Evolutionary conservation across 108 stramenopile species (phyloP).

Genomic region (Nannochloropsis salina): DNA sequence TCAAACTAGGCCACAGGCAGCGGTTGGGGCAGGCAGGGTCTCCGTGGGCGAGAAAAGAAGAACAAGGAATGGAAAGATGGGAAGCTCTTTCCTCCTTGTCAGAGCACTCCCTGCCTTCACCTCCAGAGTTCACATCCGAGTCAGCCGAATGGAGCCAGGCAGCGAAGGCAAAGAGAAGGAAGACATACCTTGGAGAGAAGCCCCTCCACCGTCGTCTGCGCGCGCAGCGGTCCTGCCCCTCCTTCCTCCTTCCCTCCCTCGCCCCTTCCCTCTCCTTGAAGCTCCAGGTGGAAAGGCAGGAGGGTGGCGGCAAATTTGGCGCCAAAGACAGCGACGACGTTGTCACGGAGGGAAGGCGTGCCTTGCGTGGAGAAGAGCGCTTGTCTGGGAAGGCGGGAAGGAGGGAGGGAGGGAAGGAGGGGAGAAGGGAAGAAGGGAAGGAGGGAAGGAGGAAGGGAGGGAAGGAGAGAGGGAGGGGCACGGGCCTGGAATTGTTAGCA

Average conservation of each 20-base stretch:
- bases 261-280: slow-evolving; percentile 6
- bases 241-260: neutral
- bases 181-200: neutral
- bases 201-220: neutral
- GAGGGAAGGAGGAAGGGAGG: neutral
- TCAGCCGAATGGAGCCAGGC: neutral
- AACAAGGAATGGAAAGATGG: too few relatives aligned
- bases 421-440: neutral
- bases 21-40: neutral
- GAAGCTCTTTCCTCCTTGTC: too few relatives aligned
- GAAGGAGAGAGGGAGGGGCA: neutral
- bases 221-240: neutral
- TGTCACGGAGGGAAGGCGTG: slow-evolving; percentile 42
- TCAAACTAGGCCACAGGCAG: neutral
- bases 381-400: neutral
- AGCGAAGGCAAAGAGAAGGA: neutral
- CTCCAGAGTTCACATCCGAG: too few relatives aligned
- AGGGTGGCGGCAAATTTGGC: slow-evolving; percentile 44
- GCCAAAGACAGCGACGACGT: slow-evolving; percentile 51
- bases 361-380: slow-evolving; percentile 30
- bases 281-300: slow-evolving; percentile 23
- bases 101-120: too few relatives aligned
- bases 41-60: neutral
- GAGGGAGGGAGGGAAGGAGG: neutral
- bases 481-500: slow-evolving; percentile 2